Evolutionary conservation across 2,329 filamentous ascomycete genomes (phyloP).

Genomic region (Macroventuria anomochaeta): DNA sequence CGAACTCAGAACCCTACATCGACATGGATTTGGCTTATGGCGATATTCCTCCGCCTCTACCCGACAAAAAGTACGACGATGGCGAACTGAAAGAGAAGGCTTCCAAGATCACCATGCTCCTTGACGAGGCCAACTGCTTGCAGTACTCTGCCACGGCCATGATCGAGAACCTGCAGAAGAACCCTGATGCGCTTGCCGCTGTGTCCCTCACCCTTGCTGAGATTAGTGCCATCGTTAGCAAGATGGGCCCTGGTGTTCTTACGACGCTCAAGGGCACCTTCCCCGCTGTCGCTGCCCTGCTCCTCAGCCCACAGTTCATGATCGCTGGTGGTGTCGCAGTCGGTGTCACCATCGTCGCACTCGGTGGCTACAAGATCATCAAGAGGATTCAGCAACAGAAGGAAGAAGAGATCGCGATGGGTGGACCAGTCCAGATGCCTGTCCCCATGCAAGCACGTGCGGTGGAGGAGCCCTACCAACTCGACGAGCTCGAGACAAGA

Average conservation of each 20-base stretch:
- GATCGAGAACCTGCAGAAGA: constrained; percentile 80
- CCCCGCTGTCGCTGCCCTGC: constrained; percentile 83
- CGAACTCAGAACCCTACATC: constrained; percentile 60
- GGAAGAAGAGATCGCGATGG: constrained; percentile 34
- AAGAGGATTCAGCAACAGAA: constrained; percentile 72
- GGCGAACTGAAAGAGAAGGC: constrained; percentile 72
- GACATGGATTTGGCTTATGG: constrained; percentile 95
- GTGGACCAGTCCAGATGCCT: constrained; percentile 23
- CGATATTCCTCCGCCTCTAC: constrained; percentile 74
- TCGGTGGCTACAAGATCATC: constrained; percentile 97
- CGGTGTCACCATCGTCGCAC: constrained; percentile 92
- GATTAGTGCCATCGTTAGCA: constrained; percentile 79
- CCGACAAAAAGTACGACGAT: constrained; percentile 58
- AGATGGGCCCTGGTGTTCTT: constrained; percentile 84
- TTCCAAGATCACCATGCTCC: constrained; percentile 73
- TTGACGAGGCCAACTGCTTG: constrained; percentile 87
- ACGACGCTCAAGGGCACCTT: constrained; percentile 78
- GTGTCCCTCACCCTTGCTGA: constrained; percentile 93
- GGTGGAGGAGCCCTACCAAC: constrained; percentile 40
- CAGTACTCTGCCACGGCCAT: constrained; percentile 84
- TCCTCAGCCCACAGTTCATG: constrained; percentile 90
- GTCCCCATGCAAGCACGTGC: constrained; percentile 23
- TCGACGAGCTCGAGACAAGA: constrained; percentile 64
- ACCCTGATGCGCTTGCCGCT: constrained; percentile 89
- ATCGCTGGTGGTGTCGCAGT: constrained; percentile 89